A percentile compares a stretch with the other conserved stretches of the same genome.
Evolutionary conservation across 169 alveolate genomes (phyloP).

Genomic region (Cryptosporidium meleagridis): DNA sequence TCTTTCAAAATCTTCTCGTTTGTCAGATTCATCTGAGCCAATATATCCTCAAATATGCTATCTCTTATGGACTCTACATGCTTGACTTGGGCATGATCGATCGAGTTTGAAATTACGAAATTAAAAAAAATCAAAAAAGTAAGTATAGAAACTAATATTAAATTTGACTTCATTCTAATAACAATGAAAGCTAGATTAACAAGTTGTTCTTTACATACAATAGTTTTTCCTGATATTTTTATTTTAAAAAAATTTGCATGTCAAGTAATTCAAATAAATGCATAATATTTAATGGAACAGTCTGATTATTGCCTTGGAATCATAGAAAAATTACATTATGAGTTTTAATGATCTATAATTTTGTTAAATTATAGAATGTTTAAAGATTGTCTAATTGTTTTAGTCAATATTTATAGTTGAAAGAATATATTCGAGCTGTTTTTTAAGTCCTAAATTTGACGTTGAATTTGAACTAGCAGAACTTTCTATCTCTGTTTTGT

Average conservation of each 20-base stretch:
- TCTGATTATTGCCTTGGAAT: neutral
- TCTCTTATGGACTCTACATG: conserved; percentile 7
- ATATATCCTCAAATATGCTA: conserved; percentile 18
- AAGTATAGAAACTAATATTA: neutral
- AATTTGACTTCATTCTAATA: neutral
- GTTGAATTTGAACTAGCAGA: neutral
- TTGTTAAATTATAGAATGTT: neutral
- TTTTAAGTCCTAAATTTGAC: neutral
- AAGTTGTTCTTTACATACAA: neutral
- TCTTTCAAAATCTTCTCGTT: conserved; percentile 6
- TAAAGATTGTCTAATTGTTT: neutral
- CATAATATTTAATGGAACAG: neutral
- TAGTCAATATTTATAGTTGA: neutral
- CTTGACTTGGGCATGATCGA: neutral
- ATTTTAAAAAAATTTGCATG: neutral
- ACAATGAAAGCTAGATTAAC: neutral
- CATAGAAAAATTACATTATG: neutral
- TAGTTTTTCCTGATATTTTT: neutral
- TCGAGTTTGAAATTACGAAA: neutral
- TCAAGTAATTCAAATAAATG: conserved; percentile 34
- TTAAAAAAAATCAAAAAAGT: neutral
- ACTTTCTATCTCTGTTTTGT: neutral
- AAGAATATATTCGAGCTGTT: conserved; percentile 4
- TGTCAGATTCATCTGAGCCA: conserved; percentile 38
- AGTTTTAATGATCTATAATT: neutral